Percentiles rank a stretch among this genome's conserved stretches.
Evolutionary conservation across 2,329 filamentous ascomycete genomes (phyloP).

Genomic region (Aspergillus carbonarius): DNA sequence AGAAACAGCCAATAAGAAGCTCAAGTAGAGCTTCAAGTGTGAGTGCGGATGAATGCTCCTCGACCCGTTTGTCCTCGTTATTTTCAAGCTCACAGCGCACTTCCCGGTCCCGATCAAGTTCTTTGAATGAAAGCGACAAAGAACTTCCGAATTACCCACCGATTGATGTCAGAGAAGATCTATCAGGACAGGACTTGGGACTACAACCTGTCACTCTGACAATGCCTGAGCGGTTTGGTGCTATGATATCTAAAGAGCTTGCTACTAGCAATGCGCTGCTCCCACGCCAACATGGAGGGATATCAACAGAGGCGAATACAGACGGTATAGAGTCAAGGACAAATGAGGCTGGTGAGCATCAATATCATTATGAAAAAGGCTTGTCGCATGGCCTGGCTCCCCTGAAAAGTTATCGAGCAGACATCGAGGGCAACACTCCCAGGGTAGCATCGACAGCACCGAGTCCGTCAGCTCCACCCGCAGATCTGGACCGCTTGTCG

Average conservation of each 20-base stretch:
- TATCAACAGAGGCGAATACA: slow-evolving; percentile 14
- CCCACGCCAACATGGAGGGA: slow-evolving; percentile 8
- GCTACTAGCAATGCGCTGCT: slow-evolving; percentile 22
- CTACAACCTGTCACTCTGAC: slow-evolving; percentile 20
- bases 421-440: not conserved
- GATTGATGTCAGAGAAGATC: not conserved
- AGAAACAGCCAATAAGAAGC: slow-evolving; percentile 34
- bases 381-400: slow-evolving; percentile 11
- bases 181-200: slow-evolving; percentile 6
- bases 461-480: not conserved
- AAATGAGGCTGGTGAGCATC: not conserved
- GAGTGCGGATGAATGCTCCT: slow-evolving; percentile 27
- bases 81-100: slow-evolving; percentile 29
- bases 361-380: slow-evolving; percentile 12
- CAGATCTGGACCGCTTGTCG: slow-evolving; percentile 25
- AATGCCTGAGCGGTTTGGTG: slow-evolving; percentile 31
- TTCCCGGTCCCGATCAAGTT: slow-evolving; percentile 30
- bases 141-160: not conserved
- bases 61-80: slow-evolving; percentile 25
- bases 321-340: slow-evolving; percentile 18
- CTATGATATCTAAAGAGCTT: slow-evolving; percentile 32
- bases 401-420: not conserved
- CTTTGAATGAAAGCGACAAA: slow-evolving; percentile 21
- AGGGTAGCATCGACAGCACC: not conserved
- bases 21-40: slow-evolving; percentile 33